Percentiles rank a stretch among this genome's conserved stretches.
These are phyloP conservation scores for Postia placenta DNA, from an alignment of 768 basidiomycete genomes.

Conservation along the genomic window DNA sequence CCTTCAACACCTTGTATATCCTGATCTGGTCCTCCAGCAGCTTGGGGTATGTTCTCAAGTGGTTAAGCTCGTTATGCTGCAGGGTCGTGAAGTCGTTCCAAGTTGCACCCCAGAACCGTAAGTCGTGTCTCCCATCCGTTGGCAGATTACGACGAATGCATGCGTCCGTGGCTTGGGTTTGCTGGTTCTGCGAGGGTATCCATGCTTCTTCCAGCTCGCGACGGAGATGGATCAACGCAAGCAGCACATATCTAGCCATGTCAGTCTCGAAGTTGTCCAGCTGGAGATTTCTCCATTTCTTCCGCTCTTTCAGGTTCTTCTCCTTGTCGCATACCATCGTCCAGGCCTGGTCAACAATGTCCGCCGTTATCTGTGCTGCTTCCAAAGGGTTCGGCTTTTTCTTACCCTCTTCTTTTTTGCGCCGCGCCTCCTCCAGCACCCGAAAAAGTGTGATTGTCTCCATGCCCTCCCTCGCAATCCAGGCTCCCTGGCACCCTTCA, in stretches of 20 bases:
- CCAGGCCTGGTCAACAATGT: constrained; percentile 43
- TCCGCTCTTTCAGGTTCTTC: constrained; percentile 15
- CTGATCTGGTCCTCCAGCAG: constrained; percentile 47
- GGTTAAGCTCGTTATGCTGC: constrained; percentile 51
- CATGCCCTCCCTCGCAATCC: constrained; percentile 28
- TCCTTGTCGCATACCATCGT: constrained; percentile 28
- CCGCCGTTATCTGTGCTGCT: constrained; percentile 27
- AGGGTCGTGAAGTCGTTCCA: constrained; percentile 51
- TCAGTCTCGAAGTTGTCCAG: constrained; percentile 25
- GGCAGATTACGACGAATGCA: background rate
- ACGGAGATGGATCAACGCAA: constrained; percentile 18
- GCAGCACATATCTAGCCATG: constrained; percentile 24
- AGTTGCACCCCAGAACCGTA: constrained; percentile 4
- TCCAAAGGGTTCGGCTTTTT: constrained; percentile 8
- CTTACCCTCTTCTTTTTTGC: constrained; percentile 17
- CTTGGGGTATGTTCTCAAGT: constrained; percentile 40
- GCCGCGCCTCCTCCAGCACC: constrained; percentile 16
- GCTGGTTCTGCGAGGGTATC: background rate
- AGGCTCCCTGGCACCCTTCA: constrained; percentile 37
- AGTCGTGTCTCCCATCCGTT: constrained; percentile 2
- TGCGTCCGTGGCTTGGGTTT: background rate
- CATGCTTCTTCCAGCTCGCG: constrained; percentile 4
- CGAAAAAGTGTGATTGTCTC: constrained; percentile 14
- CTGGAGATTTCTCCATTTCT: constrained; percentile 16
- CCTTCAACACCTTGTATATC: constrained; percentile 45